Evolutionary conservation across 495 filamentous ascomycete species (phyloP), one percentile per base, ranked within the genome.

Genomic region (Hypomontagnella submonticulosa): DNA sequence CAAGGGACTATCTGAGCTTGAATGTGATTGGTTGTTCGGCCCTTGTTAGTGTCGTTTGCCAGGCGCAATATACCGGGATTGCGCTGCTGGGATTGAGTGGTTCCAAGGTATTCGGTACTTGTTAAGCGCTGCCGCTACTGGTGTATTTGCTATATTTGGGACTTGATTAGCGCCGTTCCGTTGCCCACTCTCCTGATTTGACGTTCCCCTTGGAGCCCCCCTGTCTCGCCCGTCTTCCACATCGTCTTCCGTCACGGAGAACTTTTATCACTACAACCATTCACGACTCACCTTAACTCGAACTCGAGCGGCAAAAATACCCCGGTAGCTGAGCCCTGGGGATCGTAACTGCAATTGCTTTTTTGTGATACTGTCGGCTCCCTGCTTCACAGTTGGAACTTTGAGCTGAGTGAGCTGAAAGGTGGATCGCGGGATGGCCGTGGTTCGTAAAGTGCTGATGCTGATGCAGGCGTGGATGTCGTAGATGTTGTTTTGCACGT

Each of bases 81-180:
- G 38, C 15, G 42, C 54, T 69, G 55, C 27, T 63, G 47, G 41
- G 46, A 37, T 54, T 47, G 49, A 59, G 50, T 63, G 59, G 42
- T 41, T 63, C 54, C 44, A 47, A 64, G 49, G 66, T 69, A 69
- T 69, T 64, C 56, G 66, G 60, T 69, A 69, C 66, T 64, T 69
- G 59, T 63, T 66, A 69, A 69, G 66, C 66, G 66, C 66, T 69
- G 66, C 66, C 66, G 66, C 66, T 69, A 69, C 60, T 69, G 23
- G 66, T 57, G 19, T 63, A 57, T 63, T 56, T 69, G 40, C 66
- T 69, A 69, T 69, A 69, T 69, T 69, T 69, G 66, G 66, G 34
- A 56, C 60, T 4, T 51, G 40, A 64, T 69, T 69, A 69, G 66
- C 66, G 66, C 66, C 66, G 59, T 57, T 69, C 56, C 66, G 55